phyloP scores from a whole-genome alignment of 2,329 filamentous ascomycete species.

The Plectosphaerella plurivora region DNA sequence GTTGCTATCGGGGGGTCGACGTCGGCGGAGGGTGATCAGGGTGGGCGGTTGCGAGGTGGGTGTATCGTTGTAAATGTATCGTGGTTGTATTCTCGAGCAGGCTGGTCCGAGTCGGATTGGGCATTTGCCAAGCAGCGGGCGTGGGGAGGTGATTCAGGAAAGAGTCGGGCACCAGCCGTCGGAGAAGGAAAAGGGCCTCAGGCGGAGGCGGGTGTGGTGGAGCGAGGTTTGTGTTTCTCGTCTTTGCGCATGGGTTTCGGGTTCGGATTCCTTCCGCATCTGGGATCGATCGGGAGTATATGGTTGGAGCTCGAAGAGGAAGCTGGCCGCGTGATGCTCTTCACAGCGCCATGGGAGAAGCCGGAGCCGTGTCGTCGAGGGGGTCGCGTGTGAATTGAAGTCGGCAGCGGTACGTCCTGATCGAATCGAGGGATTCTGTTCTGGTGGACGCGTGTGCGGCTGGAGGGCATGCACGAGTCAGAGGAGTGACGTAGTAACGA shows the following conservation, averaged over 20 bases:
- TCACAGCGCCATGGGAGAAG: no score
- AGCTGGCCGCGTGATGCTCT: no score
- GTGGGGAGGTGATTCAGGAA: conserved; percentile 10
- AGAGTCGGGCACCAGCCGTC: no score
- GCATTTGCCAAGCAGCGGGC: conserved; percentile 64
- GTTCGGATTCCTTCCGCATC: conserved; percentile 12
- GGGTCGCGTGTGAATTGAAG: no score
- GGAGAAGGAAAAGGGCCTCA: not conserved
- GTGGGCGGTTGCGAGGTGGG: conserved; percentile 6
- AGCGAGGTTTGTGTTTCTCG: conserved; percentile 26
- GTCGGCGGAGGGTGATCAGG: conserved; percentile 21
- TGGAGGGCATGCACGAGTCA: no score
- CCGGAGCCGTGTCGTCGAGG: no score
- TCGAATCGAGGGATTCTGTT: no score
- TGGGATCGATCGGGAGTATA: conserved; percentile 1
- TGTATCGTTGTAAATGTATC: not conserved
- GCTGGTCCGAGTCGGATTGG: conserved; percentile 59
- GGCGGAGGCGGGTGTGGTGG: conserved; percentile 22
- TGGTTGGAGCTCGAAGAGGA: not conserved
- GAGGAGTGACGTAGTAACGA: no score
- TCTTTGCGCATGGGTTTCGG: conserved; percentile 32
- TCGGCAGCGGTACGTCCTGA: no score
- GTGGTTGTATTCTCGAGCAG: conserved; percentile 38
- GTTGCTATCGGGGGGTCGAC: conserved; percentile 13
- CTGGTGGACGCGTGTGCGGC: no score